Evolutionary conservation across 768 basidiomycete species (phyloP), one percentile per base, ranked within the genome.

Genomic region (Panaeolus papilionaceus): DNA sequence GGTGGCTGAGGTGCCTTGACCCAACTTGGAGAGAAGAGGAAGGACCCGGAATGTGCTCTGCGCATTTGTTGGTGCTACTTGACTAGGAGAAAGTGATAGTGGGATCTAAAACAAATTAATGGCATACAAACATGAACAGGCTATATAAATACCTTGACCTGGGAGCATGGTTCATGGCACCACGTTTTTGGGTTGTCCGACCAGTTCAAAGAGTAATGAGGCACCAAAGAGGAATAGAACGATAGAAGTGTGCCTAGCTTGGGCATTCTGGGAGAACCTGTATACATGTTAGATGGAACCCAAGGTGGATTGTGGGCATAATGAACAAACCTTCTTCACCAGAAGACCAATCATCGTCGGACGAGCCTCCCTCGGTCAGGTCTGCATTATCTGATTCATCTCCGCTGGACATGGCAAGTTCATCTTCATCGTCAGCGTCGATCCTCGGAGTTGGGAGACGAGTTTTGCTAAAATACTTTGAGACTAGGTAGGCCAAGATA

Each of bases 331-430:
- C 67, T 66, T 87, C 82, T 61, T 69, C 72, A 62, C 79, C 64
- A 64, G 88, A 83, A 37, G 82, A 83, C 85, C 82, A 84, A 63
- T 80, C 78, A 74, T 80, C 80, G 54, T 85, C 85, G 12, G 85
- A 83, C 54, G 81, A 84, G 65, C 79, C 79, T 44, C 76, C 79
- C 61, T 90, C 90, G 2, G 88, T 91, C 62, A 92, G 73, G 72
- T 90, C 91, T 26, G 87, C 88, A 69, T 92, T 80, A 70, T 94
- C 94, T 2, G 93, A 94, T 76, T 95, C 93, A 69, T 94, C 93
- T 3, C 87, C 88, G 62, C 88, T 90, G 9, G 86, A 87, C 72
- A 89, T 82, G 64, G 81, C 83, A 18, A 79, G 79, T 61, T 89
- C 86, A 7, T 85, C 84, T 28, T 83, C 75, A 20, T 65, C 38